Conservation (phyloP, 441 rosid genomes). For the Lepidium campestre region DNA sequence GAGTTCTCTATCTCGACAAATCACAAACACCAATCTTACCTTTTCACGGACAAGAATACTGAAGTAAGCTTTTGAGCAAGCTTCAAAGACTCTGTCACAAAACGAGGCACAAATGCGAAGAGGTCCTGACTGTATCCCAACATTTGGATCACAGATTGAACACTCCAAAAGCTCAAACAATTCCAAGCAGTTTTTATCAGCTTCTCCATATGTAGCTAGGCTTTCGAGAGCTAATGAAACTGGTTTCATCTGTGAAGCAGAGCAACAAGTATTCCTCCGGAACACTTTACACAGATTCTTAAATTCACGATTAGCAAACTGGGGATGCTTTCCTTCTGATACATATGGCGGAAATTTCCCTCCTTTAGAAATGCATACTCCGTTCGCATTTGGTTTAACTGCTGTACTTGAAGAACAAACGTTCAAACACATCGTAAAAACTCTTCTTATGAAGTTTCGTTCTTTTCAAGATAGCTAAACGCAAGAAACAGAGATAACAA, state of each 20-base stretch:
- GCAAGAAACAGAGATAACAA: not conserved
- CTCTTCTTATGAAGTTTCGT: no score
- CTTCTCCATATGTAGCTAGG: slow-evolving; percentile 63
- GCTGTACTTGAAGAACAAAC: not conserved
- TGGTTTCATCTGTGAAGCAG: slow-evolving; percentile 58
- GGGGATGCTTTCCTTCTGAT: slow-evolving; percentile 54
- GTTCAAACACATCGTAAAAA: not conserved
- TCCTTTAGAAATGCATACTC: slow-evolving; percentile 55
- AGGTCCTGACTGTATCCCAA: slow-evolving; percentile 60
- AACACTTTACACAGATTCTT: slow-evolving; percentile 68
- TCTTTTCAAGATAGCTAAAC: no score
- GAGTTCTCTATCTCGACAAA: not conserved
- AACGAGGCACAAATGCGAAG: slow-evolving; percentile 58
- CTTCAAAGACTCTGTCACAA: slow-evolving; percentile 59
- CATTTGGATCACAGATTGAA: slow-evolving; percentile 58
- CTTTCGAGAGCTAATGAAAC: slow-evolving; percentile 51
- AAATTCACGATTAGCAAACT: slow-evolving; percentile 41
- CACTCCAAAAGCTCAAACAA: slow-evolving; percentile 74
- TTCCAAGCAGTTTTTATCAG: slow-evolving; percentile 52
- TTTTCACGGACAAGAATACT: slow-evolving; percentile 48
- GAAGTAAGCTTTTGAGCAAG: slow-evolving; percentile 74
- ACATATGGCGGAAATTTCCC: slow-evolving; percentile 50
- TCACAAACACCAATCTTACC: slow-evolving; percentile 28
- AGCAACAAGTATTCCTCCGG: slow-evolving; percentile 61
- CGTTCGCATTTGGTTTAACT: slow-evolving; percentile 15